Evolutionary conservation across 2,329 filamentous ascomycete genomes (phyloP).

Genomic region (Pseudonectria foliicola): DNA sequence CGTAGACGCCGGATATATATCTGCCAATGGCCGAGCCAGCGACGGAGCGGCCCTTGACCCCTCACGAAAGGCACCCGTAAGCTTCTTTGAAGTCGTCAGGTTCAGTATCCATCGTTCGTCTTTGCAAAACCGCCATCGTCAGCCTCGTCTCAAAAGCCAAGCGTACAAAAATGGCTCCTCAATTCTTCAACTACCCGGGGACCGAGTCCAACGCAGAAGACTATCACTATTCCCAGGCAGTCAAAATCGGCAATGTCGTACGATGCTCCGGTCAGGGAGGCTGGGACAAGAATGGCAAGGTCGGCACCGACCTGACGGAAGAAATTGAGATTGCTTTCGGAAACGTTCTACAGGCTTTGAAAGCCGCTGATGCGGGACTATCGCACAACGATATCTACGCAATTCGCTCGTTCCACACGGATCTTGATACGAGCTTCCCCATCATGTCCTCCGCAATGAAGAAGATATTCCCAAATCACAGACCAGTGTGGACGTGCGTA

Average conservation of each 20-base stretch:
- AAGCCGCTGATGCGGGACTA: slow-evolving; percentile 1
- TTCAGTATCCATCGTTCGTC: no score
- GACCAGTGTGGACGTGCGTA: slow-evolving; percentile 8
- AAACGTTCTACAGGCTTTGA: slow-evolving; percentile 4
- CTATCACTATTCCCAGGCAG: slow-evolving; percentile 10
- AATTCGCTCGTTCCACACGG: slow-evolving; percentile 6
- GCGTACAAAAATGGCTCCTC: slow-evolving; percentile 2
- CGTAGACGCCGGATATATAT: no score
- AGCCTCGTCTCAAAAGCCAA: no score
- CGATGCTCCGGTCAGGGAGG: slow-evolving; percentile 7
- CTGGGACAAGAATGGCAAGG: slow-evolving; percentile 8
- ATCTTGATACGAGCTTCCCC: slow-evolving; percentile 9
- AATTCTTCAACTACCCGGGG: slow-evolving; percentile 9
- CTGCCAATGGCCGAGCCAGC: no score
- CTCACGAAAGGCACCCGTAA: no score
- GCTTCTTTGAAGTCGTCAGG: no score
- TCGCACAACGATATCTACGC: slow-evolving; percentile 5
- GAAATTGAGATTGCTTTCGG: slow-evolving; percentile 4
- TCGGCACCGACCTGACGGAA: slow-evolving; percentile 1
- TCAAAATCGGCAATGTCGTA: slow-evolving; percentile 7
- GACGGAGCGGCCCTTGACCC: no score
- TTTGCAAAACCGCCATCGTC: no score
- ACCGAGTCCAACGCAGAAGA: slow-evolving; percentile 3
- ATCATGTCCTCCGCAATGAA: slow-evolving; percentile 6
- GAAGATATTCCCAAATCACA: slow-evolving; percentile 7